These are phyloP conservation scores for Trichoderma semiorbis DNA, from an alignment of 2,329 filamentous ascomycete species.

Conservation along the genomic window DNA sequence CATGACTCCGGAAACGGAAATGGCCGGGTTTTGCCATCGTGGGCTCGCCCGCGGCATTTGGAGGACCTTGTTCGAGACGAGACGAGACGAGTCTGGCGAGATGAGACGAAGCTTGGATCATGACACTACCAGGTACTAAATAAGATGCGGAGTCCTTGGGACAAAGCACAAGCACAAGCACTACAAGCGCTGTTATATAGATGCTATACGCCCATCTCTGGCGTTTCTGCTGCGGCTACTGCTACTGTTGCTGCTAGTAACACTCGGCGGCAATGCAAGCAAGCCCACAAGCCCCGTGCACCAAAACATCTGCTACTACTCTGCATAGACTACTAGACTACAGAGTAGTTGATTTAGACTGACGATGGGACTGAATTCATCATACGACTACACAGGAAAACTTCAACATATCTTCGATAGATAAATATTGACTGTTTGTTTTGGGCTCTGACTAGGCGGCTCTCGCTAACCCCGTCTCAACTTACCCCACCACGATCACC, in stretches of 20 bases:
- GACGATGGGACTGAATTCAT: not conserved
- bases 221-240: not conserved
- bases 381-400: not conserved
- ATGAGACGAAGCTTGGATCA: not conserved
- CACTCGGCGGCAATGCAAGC: not conserved
- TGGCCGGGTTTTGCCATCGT: not conserved
- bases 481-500: not conserved
- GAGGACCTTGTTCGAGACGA: not conserved
- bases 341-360: not conserved
- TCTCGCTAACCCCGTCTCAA: not conserved
- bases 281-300: not conserved
- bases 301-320: not conserved
- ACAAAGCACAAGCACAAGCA: too few relatives aligned
- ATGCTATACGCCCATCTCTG: not conserved
- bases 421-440: not conserved
- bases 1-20: slow-evolving; percentile 10
- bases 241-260: not conserved
- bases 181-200: not conserved
- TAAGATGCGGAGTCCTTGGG: not conserved
- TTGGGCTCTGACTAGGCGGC: not conserved
- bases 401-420: not conserved
- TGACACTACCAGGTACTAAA: not conserved
- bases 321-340: not conserved
- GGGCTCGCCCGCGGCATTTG: not conserved
- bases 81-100: not conserved